These are phyloP conservation scores for Coccinonectria pachysandricola DNA, from an alignment of 2,329 filamentous ascomycete species.

Conservation along the genomic window DNA sequence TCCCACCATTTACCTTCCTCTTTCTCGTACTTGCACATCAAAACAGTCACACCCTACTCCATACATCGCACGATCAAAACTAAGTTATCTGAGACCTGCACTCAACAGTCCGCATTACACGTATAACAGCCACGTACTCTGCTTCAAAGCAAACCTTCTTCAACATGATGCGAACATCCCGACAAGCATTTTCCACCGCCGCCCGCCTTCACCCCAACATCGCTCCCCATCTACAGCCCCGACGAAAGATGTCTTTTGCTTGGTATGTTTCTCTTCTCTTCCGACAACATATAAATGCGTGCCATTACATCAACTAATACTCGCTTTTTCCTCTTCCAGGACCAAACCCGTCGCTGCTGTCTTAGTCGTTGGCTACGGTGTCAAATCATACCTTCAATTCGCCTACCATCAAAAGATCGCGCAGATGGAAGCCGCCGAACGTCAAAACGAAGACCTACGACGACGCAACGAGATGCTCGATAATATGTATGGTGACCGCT, in stretches of 20 bases:
- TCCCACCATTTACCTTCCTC: no score
- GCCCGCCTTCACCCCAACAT: conserved; percentile 20
- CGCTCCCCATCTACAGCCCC: conserved; percentile 17
- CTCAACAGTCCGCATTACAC: no score
- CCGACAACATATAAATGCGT: neutral
- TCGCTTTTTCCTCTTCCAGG: no score
- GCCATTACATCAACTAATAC: no score
- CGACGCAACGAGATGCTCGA: conserved; percentile 32
- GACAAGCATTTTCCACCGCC: conserved; percentile 19
- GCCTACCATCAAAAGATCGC: conserved; percentile 18
- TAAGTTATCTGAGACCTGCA: no score
- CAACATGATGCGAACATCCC: conserved; percentile 17
- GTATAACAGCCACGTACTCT: no score
- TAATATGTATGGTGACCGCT: conserved; percentile 40
- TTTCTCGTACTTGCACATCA: no score
- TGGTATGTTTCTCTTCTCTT: conserved; percentile 9
- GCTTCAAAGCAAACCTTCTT: no score
- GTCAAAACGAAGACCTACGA: conserved; percentile 24
- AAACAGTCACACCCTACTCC: no score
- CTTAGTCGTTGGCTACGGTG: conserved; percentile 24
- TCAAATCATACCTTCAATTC: conserved; percentile 23
- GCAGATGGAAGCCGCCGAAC: conserved; percentile 22
- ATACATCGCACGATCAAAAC: no score
- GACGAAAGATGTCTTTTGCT: conserved; percentile 15
- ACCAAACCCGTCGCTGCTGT: conserved; percentile 22